Evolutionary conservation across 371 early-diverging fungal species (phyloP).

Genomic region (Mortierella sp.): DNA sequence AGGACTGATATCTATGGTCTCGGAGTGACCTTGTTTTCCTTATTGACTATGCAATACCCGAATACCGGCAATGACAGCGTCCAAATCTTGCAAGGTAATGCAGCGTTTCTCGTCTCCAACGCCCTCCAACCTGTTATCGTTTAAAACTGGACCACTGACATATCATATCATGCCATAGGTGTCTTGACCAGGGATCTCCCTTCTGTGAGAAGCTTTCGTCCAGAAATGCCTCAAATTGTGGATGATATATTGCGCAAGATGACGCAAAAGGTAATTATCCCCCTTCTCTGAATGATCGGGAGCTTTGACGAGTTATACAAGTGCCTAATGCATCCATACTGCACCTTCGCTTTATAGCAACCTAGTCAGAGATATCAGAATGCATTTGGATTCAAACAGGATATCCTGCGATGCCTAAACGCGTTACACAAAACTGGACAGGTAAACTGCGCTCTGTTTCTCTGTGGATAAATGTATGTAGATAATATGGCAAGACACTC

Average conservation of each 20-base stretch:
- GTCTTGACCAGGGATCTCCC: conserved; percentile 64
- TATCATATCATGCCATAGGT: conserved; percentile 27
- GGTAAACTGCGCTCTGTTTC: conserved; percentile 6
- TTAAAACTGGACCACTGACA: no score
- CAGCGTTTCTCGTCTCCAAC: no score
- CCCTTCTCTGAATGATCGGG: no score
- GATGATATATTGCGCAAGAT: conserved; percentile 66
- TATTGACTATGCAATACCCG: conserved; percentile 61
- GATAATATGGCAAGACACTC: no score
- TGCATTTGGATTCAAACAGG: conserved; percentile 68
- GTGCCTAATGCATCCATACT: no score
- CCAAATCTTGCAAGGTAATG: conserved; percentile 62
- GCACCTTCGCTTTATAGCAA: conserved; percentile 51
- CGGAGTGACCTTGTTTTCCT: conserved; percentile 63
- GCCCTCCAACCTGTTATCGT: no score
- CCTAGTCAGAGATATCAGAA: conserved; percentile 71
- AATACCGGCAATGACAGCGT: conserved; percentile 64
- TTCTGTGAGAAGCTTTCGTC: conserved; percentile 55
- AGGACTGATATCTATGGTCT: conserved; percentile 70
- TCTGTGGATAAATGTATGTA: no score
- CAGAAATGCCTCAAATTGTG: conserved; percentile 60
- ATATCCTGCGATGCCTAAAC: conserved; percentile 62
- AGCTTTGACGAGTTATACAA: no score
- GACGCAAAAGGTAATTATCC: conserved; percentile 61
- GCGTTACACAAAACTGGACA: conserved; percentile 44